Evolutionary conservation across 768 basidiomycete genomes (phyloP).

Genomic region (Astraeus odoratus): DNA sequence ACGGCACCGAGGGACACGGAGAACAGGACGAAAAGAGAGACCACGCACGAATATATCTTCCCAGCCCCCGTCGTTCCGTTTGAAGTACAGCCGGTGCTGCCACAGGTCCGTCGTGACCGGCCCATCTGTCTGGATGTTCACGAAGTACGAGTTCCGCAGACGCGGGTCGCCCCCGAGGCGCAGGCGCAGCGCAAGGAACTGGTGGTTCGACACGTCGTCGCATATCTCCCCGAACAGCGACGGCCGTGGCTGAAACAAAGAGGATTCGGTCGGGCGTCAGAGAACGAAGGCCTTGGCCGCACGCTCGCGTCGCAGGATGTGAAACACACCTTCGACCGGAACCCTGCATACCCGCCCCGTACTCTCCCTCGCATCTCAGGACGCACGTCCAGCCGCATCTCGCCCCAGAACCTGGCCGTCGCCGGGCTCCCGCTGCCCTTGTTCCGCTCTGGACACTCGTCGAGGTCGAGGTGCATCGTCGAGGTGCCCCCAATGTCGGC

Average conservation of each 20-base stretch:
- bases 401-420: slow-evolving; percentile 73
- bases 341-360: slow-evolving; percentile 85
- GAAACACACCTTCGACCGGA: slow-evolving; percentile 65
- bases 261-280: too few relatives aligned
- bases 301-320: too few relatives aligned
- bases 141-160: slow-evolving; percentile 81
- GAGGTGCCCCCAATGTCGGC: slow-evolving; percentile 83
- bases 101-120: slow-evolving; percentile 80
- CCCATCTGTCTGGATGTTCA: slow-evolving; percentile 89
- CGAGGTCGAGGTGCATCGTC: slow-evolving; percentile 69
- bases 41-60: slow-evolving; percentile 70
- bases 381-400: slow-evolving; percentile 65
- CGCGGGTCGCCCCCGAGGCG: slow-evolving; percentile 71
- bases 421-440: slow-evolving; percentile 39
- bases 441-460: slow-evolving; percentile 42
- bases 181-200: slow-evolving; percentile 74
- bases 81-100: slow-evolving; percentile 88
- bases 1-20: background rate
- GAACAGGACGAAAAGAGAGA: slow-evolving; percentile 3
- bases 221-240: slow-evolving; percentile 80
- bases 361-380: slow-evolving; percentile 61
- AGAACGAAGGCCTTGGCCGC: too few relatives aligned
- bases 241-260: slow-evolving; percentile 53
- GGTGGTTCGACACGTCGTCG: slow-evolving; percentile 79
- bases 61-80: slow-evolving; percentile 60